Conservation (phyloP, 1,139 yeast species). For the Candida freyschussii region DNA sequence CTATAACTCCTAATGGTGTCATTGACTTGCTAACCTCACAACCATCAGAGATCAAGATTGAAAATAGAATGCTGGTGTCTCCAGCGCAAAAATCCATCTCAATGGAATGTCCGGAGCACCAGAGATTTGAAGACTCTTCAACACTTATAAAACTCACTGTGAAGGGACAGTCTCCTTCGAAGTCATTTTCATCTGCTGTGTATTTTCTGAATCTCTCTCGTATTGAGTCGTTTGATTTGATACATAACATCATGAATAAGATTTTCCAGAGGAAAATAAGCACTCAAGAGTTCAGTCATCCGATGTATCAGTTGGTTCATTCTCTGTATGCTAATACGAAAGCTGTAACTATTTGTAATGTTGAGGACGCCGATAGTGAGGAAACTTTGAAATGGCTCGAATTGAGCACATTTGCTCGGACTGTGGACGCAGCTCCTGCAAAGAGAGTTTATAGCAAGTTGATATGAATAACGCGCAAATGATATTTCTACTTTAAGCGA, state of each 20-base stretch:
- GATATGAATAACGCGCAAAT: too few relatives aligned
- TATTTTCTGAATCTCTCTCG: slow-evolving; percentile 14
- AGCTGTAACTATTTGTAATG: slow-evolving; percentile 25
- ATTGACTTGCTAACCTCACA: slow-evolving; percentile 4
- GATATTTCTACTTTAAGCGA: too few relatives aligned
- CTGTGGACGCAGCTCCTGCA: slow-evolving; percentile 24
- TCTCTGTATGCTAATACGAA: slow-evolving; percentile 27
- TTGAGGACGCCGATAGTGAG: slow-evolving; percentile 11
- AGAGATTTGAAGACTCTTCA: slow-evolving; percentile 9
- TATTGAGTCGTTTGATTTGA: slow-evolving; percentile 15
- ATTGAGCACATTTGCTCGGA: slow-evolving; percentile 20
- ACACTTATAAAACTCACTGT: slow-evolving; percentile 13
- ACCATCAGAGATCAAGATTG: slow-evolving; percentile 10
- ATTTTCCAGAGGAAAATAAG: slow-evolving; percentile 11
- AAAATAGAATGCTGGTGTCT: too few relatives aligned
- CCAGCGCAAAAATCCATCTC: too few relatives aligned
- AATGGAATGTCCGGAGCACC: not conserved
- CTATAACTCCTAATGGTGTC: slow-evolving; percentile 13
- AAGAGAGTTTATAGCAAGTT: slow-evolving; percentile 20
- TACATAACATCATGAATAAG: slow-evolving; percentile 11
- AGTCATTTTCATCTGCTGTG: slow-evolving; percentile 9
- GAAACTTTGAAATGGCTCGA: slow-evolving; percentile 15
- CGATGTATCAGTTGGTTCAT: slow-evolving; percentile 22
- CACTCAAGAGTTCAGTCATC: slow-evolving; percentile 15
- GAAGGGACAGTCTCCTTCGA: slow-evolving; percentile 6